These are phyloP conservation scores for Grosmannia huntii DNA, from an alignment of 2,329 filamentous ascomycete genomes.

Conservation along the genomic window DNA sequence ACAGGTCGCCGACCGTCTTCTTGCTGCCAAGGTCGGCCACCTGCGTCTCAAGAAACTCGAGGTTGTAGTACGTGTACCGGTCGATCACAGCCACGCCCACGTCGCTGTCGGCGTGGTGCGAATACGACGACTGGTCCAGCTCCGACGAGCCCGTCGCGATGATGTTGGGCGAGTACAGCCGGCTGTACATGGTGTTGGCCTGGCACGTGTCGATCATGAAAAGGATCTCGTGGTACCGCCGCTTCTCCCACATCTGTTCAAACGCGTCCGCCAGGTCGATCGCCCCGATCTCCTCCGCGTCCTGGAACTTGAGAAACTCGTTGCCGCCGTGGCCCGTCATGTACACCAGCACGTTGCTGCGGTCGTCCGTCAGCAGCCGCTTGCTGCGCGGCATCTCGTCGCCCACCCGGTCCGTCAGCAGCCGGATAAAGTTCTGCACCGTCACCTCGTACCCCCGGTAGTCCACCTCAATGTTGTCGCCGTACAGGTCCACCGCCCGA, in stretches of 20 bases:
- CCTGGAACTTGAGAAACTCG: conserved; percentile 96
- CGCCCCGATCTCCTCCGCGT: conserved; percentile 91
- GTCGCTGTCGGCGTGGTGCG: conserved; percentile 94
- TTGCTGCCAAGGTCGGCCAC: conserved; percentile 78
- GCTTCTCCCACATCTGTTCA: conserved; percentile 99
- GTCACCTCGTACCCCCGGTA: conserved; percentile 98
- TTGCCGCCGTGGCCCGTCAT: conserved; percentile 99
- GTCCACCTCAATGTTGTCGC: conserved; percentile 98
- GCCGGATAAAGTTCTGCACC: conserved; percentile 93
- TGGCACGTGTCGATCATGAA: conserved; percentile 99
- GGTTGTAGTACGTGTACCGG: conserved; percentile 95
- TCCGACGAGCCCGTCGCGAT: conserved; percentile 95
- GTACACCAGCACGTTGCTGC: conserved; percentile 94
- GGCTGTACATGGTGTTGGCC: conserved; percentile 98
- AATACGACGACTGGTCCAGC: conserved; percentile 92
- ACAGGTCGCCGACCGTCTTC: conserved; percentile 82
- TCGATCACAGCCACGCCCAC: conserved; percentile 97
- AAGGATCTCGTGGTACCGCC: conserved; percentile 91
- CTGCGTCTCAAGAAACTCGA: conserved; percentile 88
- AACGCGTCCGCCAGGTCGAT: conserved; percentile 96
- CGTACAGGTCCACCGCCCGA: conserved; percentile 88
- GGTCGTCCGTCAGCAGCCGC: conserved; percentile 81
- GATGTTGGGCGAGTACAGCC: conserved; percentile 96
- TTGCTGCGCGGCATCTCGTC: conserved; percentile 94
- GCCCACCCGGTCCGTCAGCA: conserved; percentile 86